phyloP scores from a whole-genome alignment of 495 filamentous ascomycete genomes.

The Lepraria neglecta region DNA sequence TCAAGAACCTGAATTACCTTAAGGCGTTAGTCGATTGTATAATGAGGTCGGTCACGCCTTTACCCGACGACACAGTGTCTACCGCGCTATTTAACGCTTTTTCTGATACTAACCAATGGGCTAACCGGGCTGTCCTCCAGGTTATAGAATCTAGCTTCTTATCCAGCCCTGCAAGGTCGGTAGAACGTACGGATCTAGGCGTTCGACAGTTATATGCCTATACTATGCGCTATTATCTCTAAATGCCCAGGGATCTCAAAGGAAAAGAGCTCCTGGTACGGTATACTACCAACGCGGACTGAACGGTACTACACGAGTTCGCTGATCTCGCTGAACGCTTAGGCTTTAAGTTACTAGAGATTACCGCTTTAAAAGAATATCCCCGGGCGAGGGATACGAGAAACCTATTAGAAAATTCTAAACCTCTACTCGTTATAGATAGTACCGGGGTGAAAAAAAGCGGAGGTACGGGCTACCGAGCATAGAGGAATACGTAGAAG shows the following conservation, averaged over 20 bases:
- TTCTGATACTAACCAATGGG: not conserved
- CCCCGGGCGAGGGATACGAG: not conserved
- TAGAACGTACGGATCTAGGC: constrained; percentile 15
- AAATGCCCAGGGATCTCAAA: constrained; percentile 18
- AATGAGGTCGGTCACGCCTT: not conserved
- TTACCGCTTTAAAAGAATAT: constrained; percentile 17
- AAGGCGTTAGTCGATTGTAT: constrained; percentile 1
- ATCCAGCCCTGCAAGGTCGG: constrained; percentile 5
- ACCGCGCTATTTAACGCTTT: constrained; percentile 2
- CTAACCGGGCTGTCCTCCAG: not conserved
- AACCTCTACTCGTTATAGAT: constrained; percentile 21
- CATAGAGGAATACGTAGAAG: constrained; percentile 9
- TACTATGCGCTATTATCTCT: constrained; percentile 17
- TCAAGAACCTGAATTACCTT: constrained; percentile 7
- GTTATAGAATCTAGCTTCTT: constrained; percentile 10
- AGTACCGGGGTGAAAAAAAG: constrained; percentile 11
- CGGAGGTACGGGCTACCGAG: constrained; percentile 19
- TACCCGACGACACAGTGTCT: not conserved
- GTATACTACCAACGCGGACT: constrained; percentile 14
- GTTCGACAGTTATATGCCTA: constrained; percentile 14
- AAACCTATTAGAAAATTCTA: not conserved
- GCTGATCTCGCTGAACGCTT: constrained; percentile 20
- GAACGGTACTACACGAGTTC: constrained; percentile 11
- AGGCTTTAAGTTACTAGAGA: constrained; percentile 19
- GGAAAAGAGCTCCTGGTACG: constrained; percentile 12